Conservation (phyloP, 2,329 filamentous ascomycete genomes). For the Plenodomus biglobosus region DNA sequence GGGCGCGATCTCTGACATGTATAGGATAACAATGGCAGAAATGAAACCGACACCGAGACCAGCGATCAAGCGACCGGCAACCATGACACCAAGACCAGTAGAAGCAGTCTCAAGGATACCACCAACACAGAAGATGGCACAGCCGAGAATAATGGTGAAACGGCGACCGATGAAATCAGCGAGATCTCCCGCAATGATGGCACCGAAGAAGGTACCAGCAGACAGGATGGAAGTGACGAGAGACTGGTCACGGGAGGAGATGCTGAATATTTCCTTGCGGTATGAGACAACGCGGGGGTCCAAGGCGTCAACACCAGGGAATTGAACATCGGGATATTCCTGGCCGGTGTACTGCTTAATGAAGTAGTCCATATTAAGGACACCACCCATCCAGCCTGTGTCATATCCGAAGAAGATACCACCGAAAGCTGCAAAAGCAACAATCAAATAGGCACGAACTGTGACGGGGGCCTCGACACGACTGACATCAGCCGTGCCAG, state of each 20-base stretch:
- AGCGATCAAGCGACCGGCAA: constrained; percentile 72
- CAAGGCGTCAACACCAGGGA: constrained; percentile 54
- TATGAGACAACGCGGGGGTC: constrained; percentile 62
- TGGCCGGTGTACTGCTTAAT: constrained; percentile 41
- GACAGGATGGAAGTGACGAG: constrained; percentile 74
- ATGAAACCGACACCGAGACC: constrained; percentile 74
- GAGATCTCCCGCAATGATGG: constrained; percentile 59
- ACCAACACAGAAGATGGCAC: constrained; percentile 61
- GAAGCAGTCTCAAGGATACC: constrained; percentile 63
- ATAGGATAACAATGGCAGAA: constrained; percentile 61
- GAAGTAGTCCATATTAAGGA: constrained; percentile 52
- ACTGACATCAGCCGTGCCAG: constrained; percentile 52
- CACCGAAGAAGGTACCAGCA: constrained; percentile 75
- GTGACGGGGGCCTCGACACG: constrained; percentile 58
- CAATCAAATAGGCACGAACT: constrained; percentile 50
- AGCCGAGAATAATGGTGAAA: constrained; percentile 62
- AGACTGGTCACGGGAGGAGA: constrained; percentile 50
- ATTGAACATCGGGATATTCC: constrained; percentile 46
- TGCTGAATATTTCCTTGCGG: constrained; percentile 46
- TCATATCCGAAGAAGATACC: constrained; percentile 73
- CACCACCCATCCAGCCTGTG: constrained; percentile 74
- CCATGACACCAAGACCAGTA: constrained; percentile 62
- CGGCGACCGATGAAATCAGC: constrained; percentile 69
- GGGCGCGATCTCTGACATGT: constrained; percentile 29
- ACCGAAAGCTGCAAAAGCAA: constrained; percentile 54